Percentiles rank a stretch among this genome's conserved stretches.
Conservation (phyloP, 148 eudicot species). For the Silene latifolia region DNA sequence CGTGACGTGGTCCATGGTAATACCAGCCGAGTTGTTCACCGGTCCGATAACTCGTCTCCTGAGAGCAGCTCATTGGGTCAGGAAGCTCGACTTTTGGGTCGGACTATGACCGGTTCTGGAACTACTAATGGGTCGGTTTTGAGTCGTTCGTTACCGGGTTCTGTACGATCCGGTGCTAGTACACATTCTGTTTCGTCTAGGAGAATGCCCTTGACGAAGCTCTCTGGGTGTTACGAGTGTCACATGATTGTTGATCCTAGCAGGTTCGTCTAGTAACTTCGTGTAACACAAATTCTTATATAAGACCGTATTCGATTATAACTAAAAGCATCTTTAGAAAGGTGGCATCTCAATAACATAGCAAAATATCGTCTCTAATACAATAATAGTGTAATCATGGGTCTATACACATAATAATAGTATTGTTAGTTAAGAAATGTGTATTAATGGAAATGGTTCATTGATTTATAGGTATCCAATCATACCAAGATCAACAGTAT, state of each 20-base stretch:
- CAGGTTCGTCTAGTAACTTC: conserved; percentile 32
- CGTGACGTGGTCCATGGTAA: conserved; percentile 69
- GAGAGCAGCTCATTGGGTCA: conserved; percentile 55
- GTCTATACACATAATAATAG: neutral
- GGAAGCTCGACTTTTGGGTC: conserved; percentile 42
- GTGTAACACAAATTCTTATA: neutral
- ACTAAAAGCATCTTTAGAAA: too few species aligned
- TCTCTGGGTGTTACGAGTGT: conserved; percentile 91
- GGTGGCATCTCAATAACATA: too few species aligned
- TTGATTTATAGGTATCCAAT: conserved; percentile 55
- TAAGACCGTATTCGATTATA: too few species aligned
- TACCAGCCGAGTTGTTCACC: conserved; percentile 65
- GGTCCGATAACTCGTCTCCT: conserved; percentile 77
- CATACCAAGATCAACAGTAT: conserved; percentile 64
- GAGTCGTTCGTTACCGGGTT: conserved; percentile 34
- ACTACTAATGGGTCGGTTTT: conserved; percentile 14
- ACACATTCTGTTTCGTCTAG: conserved; percentile 36
- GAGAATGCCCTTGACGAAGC: conserved; percentile 70
- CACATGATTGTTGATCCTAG: conserved; percentile 77
- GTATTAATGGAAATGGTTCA: neutral
- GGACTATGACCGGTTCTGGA: conserved; percentile 9
- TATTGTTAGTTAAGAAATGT: neutral
- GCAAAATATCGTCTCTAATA: too few species aligned
- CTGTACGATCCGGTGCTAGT: conserved; percentile 39
- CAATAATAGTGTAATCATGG: too few species aligned